A percentile compares a stretch with the other conserved stretches of the same genome.
Conservation (phyloP, 768 basidiomycete species). For the Rhodotorula kratochvilovae region DNA sequence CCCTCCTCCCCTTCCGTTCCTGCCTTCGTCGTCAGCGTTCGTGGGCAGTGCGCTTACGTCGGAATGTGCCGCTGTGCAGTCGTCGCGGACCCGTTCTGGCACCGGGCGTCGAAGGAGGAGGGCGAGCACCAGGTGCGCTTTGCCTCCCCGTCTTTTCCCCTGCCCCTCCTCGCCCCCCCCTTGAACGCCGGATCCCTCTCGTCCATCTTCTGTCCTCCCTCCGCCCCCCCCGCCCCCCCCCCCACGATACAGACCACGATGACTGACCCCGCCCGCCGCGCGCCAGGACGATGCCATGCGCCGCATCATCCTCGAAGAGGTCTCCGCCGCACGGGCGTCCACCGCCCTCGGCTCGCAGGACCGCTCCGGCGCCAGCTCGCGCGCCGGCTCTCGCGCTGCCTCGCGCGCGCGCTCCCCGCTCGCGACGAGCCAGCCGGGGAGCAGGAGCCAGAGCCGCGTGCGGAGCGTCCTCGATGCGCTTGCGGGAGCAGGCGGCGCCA, state of each 20-base stretch:
- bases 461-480: background rate
- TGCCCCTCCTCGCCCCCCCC: too few species aligned
- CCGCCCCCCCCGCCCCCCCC: background rate
- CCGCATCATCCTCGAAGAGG: constrained; percentile 7
- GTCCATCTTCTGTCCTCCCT: background rate
- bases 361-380: background rate
- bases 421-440: background rate
- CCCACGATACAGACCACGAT: too few species aligned
- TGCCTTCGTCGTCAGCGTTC: too few species aligned
- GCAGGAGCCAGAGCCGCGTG: background rate
- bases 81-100: constrained; percentile 15
- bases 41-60: too few species aligned
- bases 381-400: background rate
- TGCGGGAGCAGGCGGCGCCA: background rate
- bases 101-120: constrained; percentile 9
- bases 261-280: background rate
- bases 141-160: too few species aligned
- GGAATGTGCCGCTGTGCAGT: too few species aligned
- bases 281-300: constrained; percentile 1
- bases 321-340: background rate
- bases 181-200: too few species aligned
- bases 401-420: background rate
- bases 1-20: too few species aligned
- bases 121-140: constrained; percentile 1
- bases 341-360: background rate